Evolutionary conservation across 2,329 filamentous ascomycete genomes (phyloP), one percentile per base, ranked within the genome.

Genomic region (Blastomyces parvus): DNA sequence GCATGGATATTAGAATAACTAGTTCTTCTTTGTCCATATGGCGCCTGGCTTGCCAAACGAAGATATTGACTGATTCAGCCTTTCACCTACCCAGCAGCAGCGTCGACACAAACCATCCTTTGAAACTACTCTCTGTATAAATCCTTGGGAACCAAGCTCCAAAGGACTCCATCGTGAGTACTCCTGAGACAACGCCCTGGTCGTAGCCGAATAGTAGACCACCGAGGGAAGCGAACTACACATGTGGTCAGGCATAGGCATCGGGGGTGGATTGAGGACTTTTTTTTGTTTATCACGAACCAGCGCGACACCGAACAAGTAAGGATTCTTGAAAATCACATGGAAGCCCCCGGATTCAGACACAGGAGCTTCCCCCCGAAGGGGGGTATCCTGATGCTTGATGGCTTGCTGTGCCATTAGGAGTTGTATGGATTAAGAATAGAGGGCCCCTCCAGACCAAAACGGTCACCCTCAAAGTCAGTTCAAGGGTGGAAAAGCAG

Each of bases 31-130:
- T 14, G 52, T n/a, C n/a, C 19, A n/a, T 27, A 13, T 50, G 38
- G 14, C 5, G 27, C n/a, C 52, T 22, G 40, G 11, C 22, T 53
- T 52, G 30, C 17, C n/a, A 2, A 25, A 9, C 42, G 19, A 13
- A 44, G 44, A 40, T 52, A 36, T 27, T 3, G n/a, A 22, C 2
- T 25, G 11, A 19, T 50, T 14, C 17, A 22, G 38, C 22, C 3
- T n/a, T 6, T 14, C 27, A 68, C 71, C 62, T 66, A 76, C 74
- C 71, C 0, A 83, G 71, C 11, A 81, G 69, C 4, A 83, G 70
- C 1, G 77, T 80, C 6, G 81, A 81, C 1, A 82, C 79, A 61
- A 83, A 81, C 80, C 81, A 83, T 40, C 80, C 81, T 64, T 82
- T 81, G 70, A 81, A 81, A 13, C 76, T 69, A 64, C 74, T 78